Evolutionary conservation across 352 stramenopile species (phyloP), one percentile per base, ranked within the genome.

Genomic region (Pythium chondricola): DNA sequence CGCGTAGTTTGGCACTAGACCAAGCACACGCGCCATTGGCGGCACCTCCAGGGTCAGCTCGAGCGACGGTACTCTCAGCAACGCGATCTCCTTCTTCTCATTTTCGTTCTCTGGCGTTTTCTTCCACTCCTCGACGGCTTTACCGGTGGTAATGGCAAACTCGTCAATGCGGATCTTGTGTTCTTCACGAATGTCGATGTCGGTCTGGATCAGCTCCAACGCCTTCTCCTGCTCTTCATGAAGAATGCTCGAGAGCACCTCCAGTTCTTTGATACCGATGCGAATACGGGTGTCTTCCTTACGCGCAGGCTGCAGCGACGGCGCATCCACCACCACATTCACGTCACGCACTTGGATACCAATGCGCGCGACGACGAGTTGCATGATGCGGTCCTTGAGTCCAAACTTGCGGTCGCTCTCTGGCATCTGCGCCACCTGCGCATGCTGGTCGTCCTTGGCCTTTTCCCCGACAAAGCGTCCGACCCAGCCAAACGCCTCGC

Each of bases 311-410:
- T 46, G 24, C 5, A 32, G 43, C 33, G 55, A 36, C 20, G 38
- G 40, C 32, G 48, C 43, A 27, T 58, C 45, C n/a, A 58, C 43
- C 1, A 48, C 39, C 3, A 63, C 43, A 9, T 54, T 54, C 37
- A 63, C 46, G 18, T 51, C 40, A 14, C 47, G 48, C 4, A 63
- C 39, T 45, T 59, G 56, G n/a, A 63, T 51, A 17, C 52, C 58
- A 32, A 67, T 58, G 32, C 63, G 58, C 25, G 53, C 58, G 13
- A 67, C 48, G 7, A 67, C 49, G 21, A 59, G 49, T 27, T 67
- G 58, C 46, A 67, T 55, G 3, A 67, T 35, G 31, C 58, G 58
- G 50, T 67, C 58, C 43, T 67, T 67, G 21, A 67, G 52, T 13
- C 38, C 48, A 50, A 58, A 63, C 38, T 47, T 29, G 8, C 39